Evolutionary conservation across 192 early-diverging fungal species (phyloP), one percentile per base, ranked within the genome.

Genomic region (Coemansia javaensis): DNA sequence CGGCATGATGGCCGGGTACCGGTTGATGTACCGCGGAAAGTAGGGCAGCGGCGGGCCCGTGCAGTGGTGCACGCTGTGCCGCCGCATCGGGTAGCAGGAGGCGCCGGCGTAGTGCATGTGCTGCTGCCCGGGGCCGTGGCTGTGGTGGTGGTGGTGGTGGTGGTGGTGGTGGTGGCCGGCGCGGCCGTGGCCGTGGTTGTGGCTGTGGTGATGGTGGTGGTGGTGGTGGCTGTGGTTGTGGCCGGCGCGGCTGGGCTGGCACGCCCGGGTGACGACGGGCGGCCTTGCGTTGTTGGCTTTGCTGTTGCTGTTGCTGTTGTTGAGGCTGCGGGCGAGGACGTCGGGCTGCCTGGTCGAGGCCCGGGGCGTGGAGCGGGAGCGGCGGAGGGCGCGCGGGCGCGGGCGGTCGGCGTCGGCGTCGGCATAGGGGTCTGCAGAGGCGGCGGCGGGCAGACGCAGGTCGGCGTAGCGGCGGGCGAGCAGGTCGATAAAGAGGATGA

Each of bases 381-480:
- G 28, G 28, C 9, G 5, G 5, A 7, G 28, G 28, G 7, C 10
- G 28, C 28, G 28, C 28, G 28, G 28, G 5, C 28, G 28, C 7
- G 5, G n/a, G n/a, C n/a, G n/a, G n/a, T n/a, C n/a, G n/a, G n/a
- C n/a, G n/a, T n/a, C n/a, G n/a, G n/a, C n/a, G n/a, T n/a, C n/a
- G n/a, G n/a, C n/a, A n/a, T n/a, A n/a, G n/a, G n/a, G n/a, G n/a
- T n/a, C n/a, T n/a, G n/a, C n/a, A n/a, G n/a, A n/a, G n/a, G n/a
- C 14, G 2, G 44, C 31, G 4, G 17, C 22, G 7, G 44, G 32
- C 0, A 47, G 20, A 16, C 51, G 59, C 3, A 58, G n/a, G 17
- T 74, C 63, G 28, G 59, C 59, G 35, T 66, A 66, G 17, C 70
- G 47, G 7, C 70, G 53, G 5, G 50, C 53, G 14, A 74, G 59